Conservation (phyloP, 768 basidiomycete species). For the Serendipita sp. region DNA sequence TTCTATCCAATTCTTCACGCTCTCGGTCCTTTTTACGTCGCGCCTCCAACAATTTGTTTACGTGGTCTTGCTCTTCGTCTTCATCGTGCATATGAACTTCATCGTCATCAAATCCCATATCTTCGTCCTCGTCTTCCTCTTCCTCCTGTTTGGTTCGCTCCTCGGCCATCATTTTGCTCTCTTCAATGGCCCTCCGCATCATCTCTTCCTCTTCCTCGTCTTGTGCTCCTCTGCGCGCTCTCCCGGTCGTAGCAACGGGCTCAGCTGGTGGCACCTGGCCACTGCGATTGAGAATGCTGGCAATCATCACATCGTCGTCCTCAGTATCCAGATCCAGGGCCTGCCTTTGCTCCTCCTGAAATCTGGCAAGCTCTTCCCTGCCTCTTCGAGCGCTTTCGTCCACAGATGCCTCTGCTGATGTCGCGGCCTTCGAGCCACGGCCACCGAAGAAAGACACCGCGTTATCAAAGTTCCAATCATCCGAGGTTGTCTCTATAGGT, state of each 20-base stretch:
- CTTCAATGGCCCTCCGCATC: constrained; percentile 42
- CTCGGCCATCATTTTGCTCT: constrained; percentile 29
- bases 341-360: constrained; percentile 1
- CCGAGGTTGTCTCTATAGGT: not conserved
- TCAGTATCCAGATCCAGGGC: not conserved
- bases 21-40: not conserved
- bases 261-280: not conserved
- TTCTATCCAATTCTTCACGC: constrained; percentile 12
- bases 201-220: constrained; percentile 44
- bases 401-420: not conserved
- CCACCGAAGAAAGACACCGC: constrained; percentile 11
- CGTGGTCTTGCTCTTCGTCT: constrained; percentile 11
- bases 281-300: not conserved
- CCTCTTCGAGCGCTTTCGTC: constrained; percentile 8
- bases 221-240: constrained; percentile 7
- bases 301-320: not conserved
- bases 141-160: not conserved
- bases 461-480: constrained; percentile 9
- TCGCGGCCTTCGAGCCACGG: constrained; percentile 7
- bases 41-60: constrained; percentile 9
- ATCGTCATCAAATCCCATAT: constrained; percentile 4
- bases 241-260: not conserved
- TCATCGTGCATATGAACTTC: constrained; percentile 8
- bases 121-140: constrained; percentile 12
- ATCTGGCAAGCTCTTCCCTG: not conserved